These are phyloP conservation scores for Trametes cinnabarina DNA, from an alignment of 768 basidiomycete genomes.

Conservation along the genomic window DNA sequence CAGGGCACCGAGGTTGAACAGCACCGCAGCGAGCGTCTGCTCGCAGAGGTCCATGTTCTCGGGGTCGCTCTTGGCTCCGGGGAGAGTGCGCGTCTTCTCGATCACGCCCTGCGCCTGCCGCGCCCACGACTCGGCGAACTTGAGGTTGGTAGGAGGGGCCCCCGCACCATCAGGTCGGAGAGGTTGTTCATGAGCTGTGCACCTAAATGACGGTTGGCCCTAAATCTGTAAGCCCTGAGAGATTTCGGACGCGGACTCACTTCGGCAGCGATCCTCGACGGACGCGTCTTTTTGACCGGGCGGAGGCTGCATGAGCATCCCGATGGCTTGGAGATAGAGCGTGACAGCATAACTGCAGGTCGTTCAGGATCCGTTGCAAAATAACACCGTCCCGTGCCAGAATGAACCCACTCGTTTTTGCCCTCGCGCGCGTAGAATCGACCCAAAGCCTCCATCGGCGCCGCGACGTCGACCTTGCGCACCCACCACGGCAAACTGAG, in stretches of 20 bases:
- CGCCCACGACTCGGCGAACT: constrained; percentile 62
- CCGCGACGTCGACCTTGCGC: constrained; percentile 56
- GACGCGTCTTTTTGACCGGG: constrained; percentile 25
- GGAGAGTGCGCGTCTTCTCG: constrained; percentile 26
- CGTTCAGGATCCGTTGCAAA: background rate
- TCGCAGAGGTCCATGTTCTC: constrained; percentile 40
- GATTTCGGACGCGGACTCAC: constrained; percentile 33
- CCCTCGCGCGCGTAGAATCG: constrained; percentile 56
- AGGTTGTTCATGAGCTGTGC: constrained; percentile 51
- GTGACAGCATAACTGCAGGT: constrained; percentile 55
- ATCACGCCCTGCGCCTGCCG: constrained; percentile 38
- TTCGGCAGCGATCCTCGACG: constrained; percentile 57
- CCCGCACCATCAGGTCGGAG: constrained; percentile 41
- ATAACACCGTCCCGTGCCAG: constrained; percentile 1
- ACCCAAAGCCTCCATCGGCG: constrained; percentile 67
- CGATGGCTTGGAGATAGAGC: constrained; percentile 64
- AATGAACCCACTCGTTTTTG: constrained; percentile 50
- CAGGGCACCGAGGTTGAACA: constrained; percentile 62
- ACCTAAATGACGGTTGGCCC: constrained; percentile 33
- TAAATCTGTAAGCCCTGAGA: too few relatives aligned
- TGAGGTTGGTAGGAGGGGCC: constrained; percentile 35
- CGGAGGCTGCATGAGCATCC: constrained; percentile 51
- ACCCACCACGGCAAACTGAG: constrained; percentile 63
- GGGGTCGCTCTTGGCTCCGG: background rate
- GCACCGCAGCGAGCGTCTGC: constrained; percentile 50